A percentile compares a stretch with the other conserved stretches of the same genome.
Evolutionary conservation across 1,284 basidiomycete species (phyloP).

Genomic region (Tilletia indica): DNA sequence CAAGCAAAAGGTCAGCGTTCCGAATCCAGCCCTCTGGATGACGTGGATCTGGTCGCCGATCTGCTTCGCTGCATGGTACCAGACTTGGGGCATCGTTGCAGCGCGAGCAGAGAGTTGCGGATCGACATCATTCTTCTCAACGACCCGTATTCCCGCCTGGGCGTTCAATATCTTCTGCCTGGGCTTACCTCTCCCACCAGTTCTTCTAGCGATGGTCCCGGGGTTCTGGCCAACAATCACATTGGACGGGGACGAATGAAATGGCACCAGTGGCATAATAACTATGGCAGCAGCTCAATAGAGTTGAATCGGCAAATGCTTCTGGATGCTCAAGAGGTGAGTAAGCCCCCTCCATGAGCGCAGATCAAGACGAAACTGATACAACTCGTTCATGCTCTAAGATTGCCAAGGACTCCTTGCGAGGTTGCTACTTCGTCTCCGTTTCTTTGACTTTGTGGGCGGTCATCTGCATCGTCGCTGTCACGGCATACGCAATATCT

Average conservation of each 20-base stretch:
- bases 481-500: no score
- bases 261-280: not conserved
- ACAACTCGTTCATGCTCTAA: no score
- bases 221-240: not conserved
- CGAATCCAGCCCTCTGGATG: not conserved
- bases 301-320: not conserved
- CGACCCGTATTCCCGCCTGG: not conserved
- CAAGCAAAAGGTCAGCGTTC: not conserved
- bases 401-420: no score
- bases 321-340: not conserved
- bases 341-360: not conserved
- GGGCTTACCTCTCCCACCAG: not conserved
- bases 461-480: no score
- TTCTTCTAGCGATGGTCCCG: not conserved
- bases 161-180: not conserved
- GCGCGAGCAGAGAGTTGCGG: not conserved
- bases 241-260: not conserved
- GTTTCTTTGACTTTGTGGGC: no score
- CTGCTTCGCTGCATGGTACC: slow-evolving; percentile 4
- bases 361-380: no score
- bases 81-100: slow-evolving; percentile 8
- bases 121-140: not conserved
- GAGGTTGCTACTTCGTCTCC: no score
- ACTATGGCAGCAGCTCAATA: not conserved
- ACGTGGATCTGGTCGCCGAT: not conserved